Base-by-base conservation (phyloP, 352 stramenopile species). In the Pythium volutum region DNA sequence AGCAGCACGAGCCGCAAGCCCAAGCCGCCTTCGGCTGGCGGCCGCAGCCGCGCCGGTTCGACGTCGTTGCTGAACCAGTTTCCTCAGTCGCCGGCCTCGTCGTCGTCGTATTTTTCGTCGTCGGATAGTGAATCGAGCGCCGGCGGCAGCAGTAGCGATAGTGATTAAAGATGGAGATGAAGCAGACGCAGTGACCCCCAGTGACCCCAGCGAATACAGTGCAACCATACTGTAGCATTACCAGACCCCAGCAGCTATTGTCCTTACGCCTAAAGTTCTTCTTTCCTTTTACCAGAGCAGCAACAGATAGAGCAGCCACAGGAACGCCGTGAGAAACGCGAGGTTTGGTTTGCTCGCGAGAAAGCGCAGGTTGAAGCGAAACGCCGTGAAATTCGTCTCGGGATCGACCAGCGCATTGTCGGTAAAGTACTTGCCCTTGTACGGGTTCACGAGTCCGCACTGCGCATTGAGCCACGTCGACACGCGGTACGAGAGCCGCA, bases 361-460 rank as follows among this genome's bases (percentile, higher is more conserved):
- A 66, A 93, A 95, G 64, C 86, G 86, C 50, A 95, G 76, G 70
- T 95, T 92, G 70, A 93, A 90, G 26, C 82, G 84, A 66, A 95
- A 95, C 9, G 43, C 36, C 4, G 59, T 62, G 51, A 68, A 70
- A 16, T 43, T 66, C 16, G 53, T 51, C 10, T 52, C 49, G 26
- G 81, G 68, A 48, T 90, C 78, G 39, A 93, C 77, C 41, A 82
- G 62, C 15, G 89, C 29, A 47, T 94, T 94, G 69, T 91, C 81
- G 34, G 90, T 76, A 20, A 94, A 78, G 20, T 70, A 70, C 48
- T 83, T 84, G 56, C 82, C 79, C 26, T 79, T 61, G 64, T 92
- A 94, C 45, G 84, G 80, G 20, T 79, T 89, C 43, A 60, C 64
- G 25, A 95, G 76, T 2, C 81, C 84, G 45, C 88, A 77, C 26